Evolutionary conservation across 1,284 basidiomycete genomes (phyloP), one percentile per base, ranked within the genome.

Genomic region (Coniferiporia sulphurascens): DNA sequence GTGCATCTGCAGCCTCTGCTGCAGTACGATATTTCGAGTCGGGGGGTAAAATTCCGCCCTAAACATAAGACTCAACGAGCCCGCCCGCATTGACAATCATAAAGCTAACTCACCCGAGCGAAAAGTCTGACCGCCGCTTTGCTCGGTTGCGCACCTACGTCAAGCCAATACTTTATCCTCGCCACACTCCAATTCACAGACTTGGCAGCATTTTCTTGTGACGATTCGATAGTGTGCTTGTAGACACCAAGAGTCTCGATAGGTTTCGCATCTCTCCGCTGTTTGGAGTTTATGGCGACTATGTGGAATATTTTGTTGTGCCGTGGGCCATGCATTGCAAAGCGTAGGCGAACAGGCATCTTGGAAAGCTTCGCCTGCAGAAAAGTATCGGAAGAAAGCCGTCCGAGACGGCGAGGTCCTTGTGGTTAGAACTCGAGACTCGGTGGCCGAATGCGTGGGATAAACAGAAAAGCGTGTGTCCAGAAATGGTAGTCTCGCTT

Each of bases 171-270:
- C 61, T 80, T 82, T 73, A 98, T 93, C 70, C 95, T 84, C 64
- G 91, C 85, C 48, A 89, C 86, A 73, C 93, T 93, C 94, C 93
- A 97, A 69, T 91, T 85, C 56, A 98, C 78, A 22, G 84, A 85
- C 74, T 95, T 97, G 69, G 76, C 78, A 62, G 74, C 73, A 65
- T 78, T 68, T 64, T 76, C 76, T 35, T 52, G 44, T n/a, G 53
- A 21, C 12, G 74, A 72, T 19, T 71, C 70, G 48, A 84, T 70
- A 55, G 80, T 79, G 17, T 93, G 93, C 72, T 95, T 83, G 75
- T 92, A 97, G 58, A 93, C 82, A 50, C 93, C 95, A 45, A 98
- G 77, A 57, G 91, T 85, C 74, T 98, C 95, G 63, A 93, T 84
- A 7, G 95, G 95, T 66, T 87, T 86, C n/a, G 89, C 94, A 71